Conservation (phyloP, 352 stramenopile genomes). For the Phytophthora macrochlamydospora region DNA sequence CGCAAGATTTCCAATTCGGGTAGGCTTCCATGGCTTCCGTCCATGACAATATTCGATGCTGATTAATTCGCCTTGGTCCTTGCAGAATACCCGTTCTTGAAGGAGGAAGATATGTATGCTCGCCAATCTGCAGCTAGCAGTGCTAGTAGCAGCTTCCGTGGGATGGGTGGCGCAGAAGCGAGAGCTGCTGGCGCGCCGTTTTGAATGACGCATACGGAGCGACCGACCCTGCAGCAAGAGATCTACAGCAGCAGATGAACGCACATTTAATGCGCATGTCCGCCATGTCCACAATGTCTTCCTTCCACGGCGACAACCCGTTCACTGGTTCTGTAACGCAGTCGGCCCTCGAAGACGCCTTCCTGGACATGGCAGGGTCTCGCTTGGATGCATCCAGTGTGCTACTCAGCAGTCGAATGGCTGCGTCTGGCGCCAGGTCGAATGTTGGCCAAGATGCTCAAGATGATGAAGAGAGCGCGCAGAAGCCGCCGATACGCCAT, state of each 20-base stretch:
- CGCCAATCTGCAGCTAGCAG: conserved; percentile 33
- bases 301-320: conserved; percentile 60
- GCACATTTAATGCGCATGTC: conserved; percentile 61
- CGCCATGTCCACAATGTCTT: conserved; percentile 59
- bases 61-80: background rate
- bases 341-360: conserved; percentile 83
- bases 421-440: conserved; percentile 21
- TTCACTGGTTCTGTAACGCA: conserved; percentile 79
- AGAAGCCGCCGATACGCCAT: conserved; percentile 4
- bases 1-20: conserved; percentile 71
- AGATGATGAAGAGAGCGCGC: conserved; percentile 23
- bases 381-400: conserved; percentile 78
- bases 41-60: too few species aligned
- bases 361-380: conserved; percentile 85
- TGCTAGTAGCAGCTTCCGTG: conserved; percentile 21
- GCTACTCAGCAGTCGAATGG: conserved; percentile 64
- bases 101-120: conserved; percentile 52
- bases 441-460: conserved; percentile 20
- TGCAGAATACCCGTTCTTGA: conserved; percentile 71
- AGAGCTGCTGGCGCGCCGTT: conserved; percentile 22
- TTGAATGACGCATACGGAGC: conserved; percentile 38
- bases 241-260: conserved; percentile 52
- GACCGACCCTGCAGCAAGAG: conserved; percentile 26
- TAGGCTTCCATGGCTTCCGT: conserved; percentile 12
- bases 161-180: conserved; percentile 9